Evolutionary conservation across 768 basidiomycete species (phyloP).

Genomic region (Xerocomus spinulosus): DNA sequence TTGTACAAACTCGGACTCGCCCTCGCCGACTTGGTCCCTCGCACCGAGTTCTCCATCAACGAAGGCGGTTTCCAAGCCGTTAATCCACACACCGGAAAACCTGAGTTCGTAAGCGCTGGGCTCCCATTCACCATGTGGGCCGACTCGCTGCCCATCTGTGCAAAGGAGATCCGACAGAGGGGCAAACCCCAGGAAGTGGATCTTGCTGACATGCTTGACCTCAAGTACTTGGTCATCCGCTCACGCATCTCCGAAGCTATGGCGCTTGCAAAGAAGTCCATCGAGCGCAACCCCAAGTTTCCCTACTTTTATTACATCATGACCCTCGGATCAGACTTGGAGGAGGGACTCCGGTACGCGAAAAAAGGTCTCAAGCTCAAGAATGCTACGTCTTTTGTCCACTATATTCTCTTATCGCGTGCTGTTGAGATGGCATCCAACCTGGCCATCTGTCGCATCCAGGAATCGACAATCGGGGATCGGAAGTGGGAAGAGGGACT

Average conservation of each 20-base stretch:
- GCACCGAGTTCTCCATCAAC: conserved; percentile 56
- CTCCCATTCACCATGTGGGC: conserved; percentile 58
- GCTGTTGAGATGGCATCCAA: conserved; percentile 57
- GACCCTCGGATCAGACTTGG: conserved; percentile 44
- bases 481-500: conserved; percentile 55
- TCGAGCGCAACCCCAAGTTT: conserved; percentile 52
- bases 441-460: conserved; percentile 47
- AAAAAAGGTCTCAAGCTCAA: conserved; percentile 65
- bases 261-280: conserved; percentile 40
- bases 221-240: conserved; percentile 53
- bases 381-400: conserved; percentile 50
- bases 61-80: conserved; percentile 52
- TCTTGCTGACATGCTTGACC: conserved; percentile 59
- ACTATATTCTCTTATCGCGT: conserved; percentile 54
- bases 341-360: conserved; percentile 53
- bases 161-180: conserved; percentile 47
- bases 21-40: conserved; percentile 46
- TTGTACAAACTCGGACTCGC: conserved; percentile 48
- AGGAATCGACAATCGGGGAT: conserved; percentile 39
- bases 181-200: conserved; percentile 43
- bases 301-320: conserved; percentile 65
- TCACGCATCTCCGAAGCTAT: conserved; percentile 47
- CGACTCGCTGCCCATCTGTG: conserved; percentile 57
- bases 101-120: conserved; percentile 42
- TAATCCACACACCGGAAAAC: conserved; percentile 39